Conservation (phyloP, 441 rosid species). For the Pelargonium fulgidum region DNA sequence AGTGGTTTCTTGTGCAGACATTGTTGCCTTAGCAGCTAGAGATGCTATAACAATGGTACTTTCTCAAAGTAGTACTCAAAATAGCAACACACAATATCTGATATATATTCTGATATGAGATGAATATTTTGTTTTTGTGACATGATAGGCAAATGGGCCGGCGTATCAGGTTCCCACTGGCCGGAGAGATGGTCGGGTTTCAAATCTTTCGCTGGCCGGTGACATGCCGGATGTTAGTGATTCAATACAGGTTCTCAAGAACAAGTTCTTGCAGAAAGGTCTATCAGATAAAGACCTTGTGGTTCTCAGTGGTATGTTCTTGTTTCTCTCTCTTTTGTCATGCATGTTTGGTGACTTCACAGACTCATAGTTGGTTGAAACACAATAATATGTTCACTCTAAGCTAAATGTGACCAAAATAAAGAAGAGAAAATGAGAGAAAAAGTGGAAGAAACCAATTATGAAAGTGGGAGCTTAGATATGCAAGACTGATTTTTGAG, state of each 20-base stretch:
- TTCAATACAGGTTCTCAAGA: conserved; percentile 21
- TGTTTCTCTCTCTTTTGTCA: conserved; percentile 5
- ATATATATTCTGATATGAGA: neutral
- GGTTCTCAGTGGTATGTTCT: conserved; percentile 19
- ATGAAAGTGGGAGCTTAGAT: no score
- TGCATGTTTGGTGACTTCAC: conserved; percentile 18
- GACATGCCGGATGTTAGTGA: conserved; percentile 25
- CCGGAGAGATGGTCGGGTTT: conserved; percentile 30
- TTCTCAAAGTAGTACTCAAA: neutral
- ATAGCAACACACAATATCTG: no score
- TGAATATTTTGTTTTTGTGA: neutral
- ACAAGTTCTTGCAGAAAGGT: conserved; percentile 20
- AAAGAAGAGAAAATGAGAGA: neutral
- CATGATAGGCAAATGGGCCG: conserved; percentile 20
- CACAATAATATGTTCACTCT: neutral
- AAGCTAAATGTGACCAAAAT: neutral
- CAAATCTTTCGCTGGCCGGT: conserved; percentile 21
- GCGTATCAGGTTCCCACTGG: conserved; percentile 27
- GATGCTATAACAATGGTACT: conserved; percentile 22
- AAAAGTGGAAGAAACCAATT: no score
- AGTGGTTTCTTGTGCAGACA: conserved; percentile 33
- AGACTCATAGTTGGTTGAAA: neutral
- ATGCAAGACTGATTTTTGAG: neutral
- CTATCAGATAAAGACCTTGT: conserved; percentile 21
- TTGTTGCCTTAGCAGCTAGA: conserved; percentile 32